A percentile compares a stretch with the other conserved stretches of the same genome.
phyloP scores from a whole-genome alignment of 768 basidiomycete genomes.

The Leccinum fibrillosum region DNA sequence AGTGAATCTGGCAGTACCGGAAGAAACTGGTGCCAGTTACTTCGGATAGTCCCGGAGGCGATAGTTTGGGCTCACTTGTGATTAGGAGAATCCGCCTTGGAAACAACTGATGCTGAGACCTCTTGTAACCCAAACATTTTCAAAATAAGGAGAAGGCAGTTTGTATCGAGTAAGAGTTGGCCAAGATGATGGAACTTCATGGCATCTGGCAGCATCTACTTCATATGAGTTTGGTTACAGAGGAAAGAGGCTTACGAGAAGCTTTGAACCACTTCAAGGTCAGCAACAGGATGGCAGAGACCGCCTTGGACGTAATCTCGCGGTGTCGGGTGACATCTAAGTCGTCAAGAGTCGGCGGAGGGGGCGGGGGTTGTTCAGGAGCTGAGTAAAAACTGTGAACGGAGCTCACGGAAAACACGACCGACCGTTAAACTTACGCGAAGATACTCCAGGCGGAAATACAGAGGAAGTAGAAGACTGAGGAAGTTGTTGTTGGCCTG shows the following conservation, averaged over 20 bases:
- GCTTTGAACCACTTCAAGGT: constrained; percentile 98
- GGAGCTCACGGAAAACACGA: neutral
- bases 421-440: constrained; percentile 44
- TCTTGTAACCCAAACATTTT: constrained; percentile 99
- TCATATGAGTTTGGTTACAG: neutral
- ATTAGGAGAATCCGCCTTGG: constrained; percentile 84
- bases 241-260: constrained; percentile 65
- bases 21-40: constrained; percentile 70
- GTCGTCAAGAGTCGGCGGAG: constrained; percentile 82
- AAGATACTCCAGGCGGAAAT: constrained; percentile 68
- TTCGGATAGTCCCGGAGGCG: neutral
- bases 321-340: constrained; percentile 92
- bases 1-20: constrained; percentile 82
- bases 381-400: constrained; percentile 34
- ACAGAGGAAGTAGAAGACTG: constrained; percentile 66
- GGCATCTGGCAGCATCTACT: constrained; percentile 55
- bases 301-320: constrained; percentile 96
- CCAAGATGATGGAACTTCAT: constrained; percentile 99
- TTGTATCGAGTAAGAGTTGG: constrained; percentile 93
- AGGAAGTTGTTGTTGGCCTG: constrained; percentile 49
- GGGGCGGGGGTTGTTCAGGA: constrained; percentile 57
- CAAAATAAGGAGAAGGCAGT: constrained; percentile 87
- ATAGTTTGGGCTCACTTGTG: constrained; percentile 57
- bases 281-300: constrained; percentile 89
- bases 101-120: constrained; percentile 76